Evolutionary conservation across 306 rosid genomes (phyloP).

Genomic region (Quillaja saponaria): DNA sequence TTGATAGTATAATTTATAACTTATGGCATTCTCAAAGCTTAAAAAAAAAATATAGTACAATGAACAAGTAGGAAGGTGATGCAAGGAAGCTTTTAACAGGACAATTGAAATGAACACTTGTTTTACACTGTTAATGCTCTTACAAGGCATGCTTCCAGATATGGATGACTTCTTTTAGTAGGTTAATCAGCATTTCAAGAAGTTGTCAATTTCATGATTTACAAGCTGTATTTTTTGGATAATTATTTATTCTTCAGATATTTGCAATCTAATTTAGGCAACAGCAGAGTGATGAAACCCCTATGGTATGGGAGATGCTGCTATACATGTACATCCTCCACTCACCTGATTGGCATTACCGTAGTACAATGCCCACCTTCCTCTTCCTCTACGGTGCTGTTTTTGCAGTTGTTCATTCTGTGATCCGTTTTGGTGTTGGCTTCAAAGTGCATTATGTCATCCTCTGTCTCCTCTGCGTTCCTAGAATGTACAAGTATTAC

Average conservation of each 20-base stretch:
- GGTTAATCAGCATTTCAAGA: background rate
- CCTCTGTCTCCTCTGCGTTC: slow-evolving; percentile 75
- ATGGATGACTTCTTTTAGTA: too few relatives aligned
- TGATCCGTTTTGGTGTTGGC: slow-evolving; percentile 57
- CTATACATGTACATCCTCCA: slow-evolving; percentile 80
- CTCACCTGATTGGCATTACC: slow-evolving; percentile 93
- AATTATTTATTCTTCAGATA: slow-evolving; percentile 29
- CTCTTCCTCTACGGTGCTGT: slow-evolving; percentile 69
- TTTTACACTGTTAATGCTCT: too few relatives aligned
- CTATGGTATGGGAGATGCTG: slow-evolving; percentile 92
- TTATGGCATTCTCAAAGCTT: too few relatives aligned
- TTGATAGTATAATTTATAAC: too few relatives aligned
- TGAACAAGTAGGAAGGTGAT: too few relatives aligned
- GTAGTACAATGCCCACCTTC: slow-evolving; percentile 81
- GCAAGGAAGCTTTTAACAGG: too few relatives aligned
- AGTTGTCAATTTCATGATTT: background rate
- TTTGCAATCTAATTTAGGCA: slow-evolving; percentile 58
- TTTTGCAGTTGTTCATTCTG: slow-evolving; percentile 61
- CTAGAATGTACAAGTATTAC: slow-evolving; percentile 90
- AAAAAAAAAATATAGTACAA: too few relatives aligned
- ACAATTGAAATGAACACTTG: too few relatives aligned
- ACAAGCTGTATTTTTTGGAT: slow-evolving; percentile 27
- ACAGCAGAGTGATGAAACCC: slow-evolving; percentile 89
- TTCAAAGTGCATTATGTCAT: slow-evolving; percentile 69
- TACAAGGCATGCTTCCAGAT: too few relatives aligned